A percentile compares a stretch with the other conserved stretches of the same genome.
phyloP scores from a whole-genome alignment of 2,329 filamentous ascomycete genomes.

The Hysterium pulicare region DNA sequence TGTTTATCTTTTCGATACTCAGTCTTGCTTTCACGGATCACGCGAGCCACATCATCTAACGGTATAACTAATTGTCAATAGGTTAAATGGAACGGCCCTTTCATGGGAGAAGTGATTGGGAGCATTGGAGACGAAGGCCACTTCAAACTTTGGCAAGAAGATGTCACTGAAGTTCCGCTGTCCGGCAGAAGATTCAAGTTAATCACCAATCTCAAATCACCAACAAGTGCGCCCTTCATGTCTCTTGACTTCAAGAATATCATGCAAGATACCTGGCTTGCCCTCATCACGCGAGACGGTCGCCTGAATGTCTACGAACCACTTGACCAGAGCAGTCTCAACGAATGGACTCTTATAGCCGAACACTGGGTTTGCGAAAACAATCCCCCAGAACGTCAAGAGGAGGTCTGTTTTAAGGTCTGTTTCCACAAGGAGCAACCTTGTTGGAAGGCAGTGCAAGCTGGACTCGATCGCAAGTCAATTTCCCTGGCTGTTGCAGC shows the following conservation, averaged over 20 bases:
- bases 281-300: conserved; percentile 79
- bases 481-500: conserved; percentile 80
- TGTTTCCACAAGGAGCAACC: conserved; percentile 85
- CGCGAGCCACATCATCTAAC: not conserved
- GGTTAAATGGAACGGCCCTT: conserved; percentile 92
- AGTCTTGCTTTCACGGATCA: too few relatives aligned
- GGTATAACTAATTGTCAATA: conserved; percentile 37
- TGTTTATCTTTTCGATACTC: too few relatives aligned
- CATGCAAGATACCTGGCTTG: conserved; percentile 79
- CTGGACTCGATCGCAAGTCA: conserved; percentile 76
- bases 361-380: conserved; percentile 68
- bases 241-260: conserved; percentile 86
- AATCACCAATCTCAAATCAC: conserved; percentile 59
- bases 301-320: conserved; percentile 79
- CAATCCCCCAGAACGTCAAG: conserved; percentile 65
- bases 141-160: conserved; percentile 91
- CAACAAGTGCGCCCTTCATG: conserved; percentile 67
- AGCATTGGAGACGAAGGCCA: conserved; percentile 87
- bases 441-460: conserved; percentile 71
- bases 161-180: conserved; percentile 70
- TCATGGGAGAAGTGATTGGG: conserved; percentile 81
- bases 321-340: conserved; percentile 75
- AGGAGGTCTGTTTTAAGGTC: conserved; percentile 83
- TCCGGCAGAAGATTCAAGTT: conserved; percentile 77
- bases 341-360: conserved; percentile 72